phyloP scores from a whole-genome alignment of 2,329 filamentous ascomycete species.

The Colletotrichum sp. region DNA sequence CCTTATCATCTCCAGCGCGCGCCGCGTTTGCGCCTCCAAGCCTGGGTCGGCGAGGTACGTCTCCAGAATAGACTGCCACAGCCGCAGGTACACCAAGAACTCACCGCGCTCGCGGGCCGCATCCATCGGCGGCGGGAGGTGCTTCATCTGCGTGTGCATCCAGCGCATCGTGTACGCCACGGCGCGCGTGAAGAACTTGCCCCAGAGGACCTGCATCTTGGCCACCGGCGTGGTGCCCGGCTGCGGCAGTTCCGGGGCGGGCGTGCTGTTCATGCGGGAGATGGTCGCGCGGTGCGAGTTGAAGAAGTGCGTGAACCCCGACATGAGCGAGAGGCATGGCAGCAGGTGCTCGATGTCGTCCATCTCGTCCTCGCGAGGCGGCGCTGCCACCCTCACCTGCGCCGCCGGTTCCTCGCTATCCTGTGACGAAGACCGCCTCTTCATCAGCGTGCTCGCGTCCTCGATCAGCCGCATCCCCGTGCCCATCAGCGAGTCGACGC shows the following conservation, averaged over 20 bases:
- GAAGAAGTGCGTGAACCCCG: slow-evolving; percentile 19
- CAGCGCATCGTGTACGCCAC: slow-evolving; percentile 15
- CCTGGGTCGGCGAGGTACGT: neutral
- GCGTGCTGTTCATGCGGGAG: neutral
- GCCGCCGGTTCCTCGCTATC: accelerated
- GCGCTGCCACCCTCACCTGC: neutral
- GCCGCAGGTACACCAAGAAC: neutral
- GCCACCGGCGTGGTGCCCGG: neutral
- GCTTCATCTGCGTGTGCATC: neutral
- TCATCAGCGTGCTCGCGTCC: neutral
- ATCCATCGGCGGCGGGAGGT: neutral
- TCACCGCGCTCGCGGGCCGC: neutral
- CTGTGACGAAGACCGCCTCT: neutral
- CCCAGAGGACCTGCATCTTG: slow-evolving; percentile 16
- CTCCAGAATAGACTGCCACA: neutral
- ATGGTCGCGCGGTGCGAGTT: neutral
- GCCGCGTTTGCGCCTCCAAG: neutral
- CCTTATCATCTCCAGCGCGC: slow-evolving; percentile 13
- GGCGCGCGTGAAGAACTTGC: slow-evolving; percentile 19
- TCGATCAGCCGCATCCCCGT: slow-evolving; percentile 13
- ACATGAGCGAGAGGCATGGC: slow-evolving; percentile 15
- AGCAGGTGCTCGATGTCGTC: slow-evolving; percentile 18
- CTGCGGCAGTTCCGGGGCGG: neutral
- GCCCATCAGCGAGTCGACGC: slow-evolving; percentile 10
- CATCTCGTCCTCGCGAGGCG: slow-evolving; percentile 2